Percentiles rank a stretch among this genome's conserved stretches.
These are phyloP conservation scores for Paramecium sexaurelia DNA, from an alignment of 73 alveolate genomes.

Conservation along the genomic window DNA sequence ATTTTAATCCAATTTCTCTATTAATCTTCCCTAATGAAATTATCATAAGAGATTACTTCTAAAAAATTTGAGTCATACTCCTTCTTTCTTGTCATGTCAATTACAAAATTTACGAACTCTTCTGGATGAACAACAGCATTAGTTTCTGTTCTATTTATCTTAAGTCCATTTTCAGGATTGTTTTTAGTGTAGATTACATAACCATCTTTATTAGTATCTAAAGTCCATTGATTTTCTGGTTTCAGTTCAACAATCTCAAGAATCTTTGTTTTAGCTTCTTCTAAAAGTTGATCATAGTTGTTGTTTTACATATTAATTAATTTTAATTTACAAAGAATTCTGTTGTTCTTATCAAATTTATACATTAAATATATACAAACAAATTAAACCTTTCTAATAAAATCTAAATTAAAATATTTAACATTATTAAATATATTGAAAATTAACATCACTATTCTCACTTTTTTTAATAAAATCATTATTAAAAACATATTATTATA, in stretches of 20 bases:
- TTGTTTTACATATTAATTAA: not conserved
- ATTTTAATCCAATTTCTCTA: not conserved
- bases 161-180: conserved; percentile 48
- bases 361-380: not conserved
- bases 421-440: no score
- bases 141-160: conserved; percentile 16
- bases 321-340: not conserved
- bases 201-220: conserved; percentile 14
- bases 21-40: conserved; percentile 2
- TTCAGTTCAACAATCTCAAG: not conserved
- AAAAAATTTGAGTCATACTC: not conserved
- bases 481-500: no score
- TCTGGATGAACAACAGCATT: not conserved
- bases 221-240: conserved; percentile 18
- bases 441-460: no score
- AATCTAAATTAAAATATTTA: not conserved
- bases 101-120: not conserved
- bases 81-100: not conserved
- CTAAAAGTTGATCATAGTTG: not conserved
- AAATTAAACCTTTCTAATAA: not conserved
- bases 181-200: not conserved
- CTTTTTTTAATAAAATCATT: no score
- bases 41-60: not conserved
- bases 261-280: not conserved
- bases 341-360: not conserved